These are phyloP conservation scores for Daldinia caldariorum DNA, from an alignment of 495 filamentous ascomycete genomes.

Conservation along the genomic window DNA sequence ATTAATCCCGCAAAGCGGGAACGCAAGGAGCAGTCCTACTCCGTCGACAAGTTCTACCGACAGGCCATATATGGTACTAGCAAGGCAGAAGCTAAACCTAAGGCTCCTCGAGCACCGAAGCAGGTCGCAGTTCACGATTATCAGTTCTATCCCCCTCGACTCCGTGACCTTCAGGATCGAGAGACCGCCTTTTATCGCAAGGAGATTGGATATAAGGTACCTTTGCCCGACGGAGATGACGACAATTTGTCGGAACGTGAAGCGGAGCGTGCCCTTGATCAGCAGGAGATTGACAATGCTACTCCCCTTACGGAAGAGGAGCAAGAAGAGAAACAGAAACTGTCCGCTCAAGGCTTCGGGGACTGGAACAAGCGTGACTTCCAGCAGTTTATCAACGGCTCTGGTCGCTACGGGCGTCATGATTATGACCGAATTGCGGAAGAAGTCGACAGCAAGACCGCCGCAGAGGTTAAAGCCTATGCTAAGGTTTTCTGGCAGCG, in stretches of 20 bases:
- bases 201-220: conserved; percentile 92
- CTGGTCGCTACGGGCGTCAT: conserved; percentile 87
- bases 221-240: conserved; percentile 83
- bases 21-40: conserved; percentile 97
- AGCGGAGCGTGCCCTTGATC: conserved; percentile 86
- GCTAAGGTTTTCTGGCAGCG: conserved; percentile 95
- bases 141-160: conserved; percentile 88
- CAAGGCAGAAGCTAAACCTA: conserved; percentile 88
- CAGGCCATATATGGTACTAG: conserved; percentile 79
- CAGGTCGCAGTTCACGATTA: conserved; percentile 93
- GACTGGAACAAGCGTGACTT: conserved; percentile 98
- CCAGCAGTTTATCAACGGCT: conserved; percentile 96
- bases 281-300: conserved; percentile 91
- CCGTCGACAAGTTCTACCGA: conserved; percentile 98
- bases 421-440: conserved; percentile 85
- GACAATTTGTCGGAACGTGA: conserved; percentile 84
- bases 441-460: conserved; percentile 90
- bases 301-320: conserved; percentile 90
- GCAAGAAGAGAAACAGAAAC: conserved; percentile 77
- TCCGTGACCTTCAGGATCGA: conserved; percentile 91
- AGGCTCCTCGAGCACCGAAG: conserved; percentile 94
- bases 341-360: conserved; percentile 87
- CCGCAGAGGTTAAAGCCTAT: conserved; percentile 86
- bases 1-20: conserved; percentile 99
- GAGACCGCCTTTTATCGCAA: conserved; percentile 97